Percentiles rank a stretch among this genome's conserved stretches.
Conservation (phyloP, 495 filamentous ascomycete species). For the Barbatosphaeria neglecta region DNA sequence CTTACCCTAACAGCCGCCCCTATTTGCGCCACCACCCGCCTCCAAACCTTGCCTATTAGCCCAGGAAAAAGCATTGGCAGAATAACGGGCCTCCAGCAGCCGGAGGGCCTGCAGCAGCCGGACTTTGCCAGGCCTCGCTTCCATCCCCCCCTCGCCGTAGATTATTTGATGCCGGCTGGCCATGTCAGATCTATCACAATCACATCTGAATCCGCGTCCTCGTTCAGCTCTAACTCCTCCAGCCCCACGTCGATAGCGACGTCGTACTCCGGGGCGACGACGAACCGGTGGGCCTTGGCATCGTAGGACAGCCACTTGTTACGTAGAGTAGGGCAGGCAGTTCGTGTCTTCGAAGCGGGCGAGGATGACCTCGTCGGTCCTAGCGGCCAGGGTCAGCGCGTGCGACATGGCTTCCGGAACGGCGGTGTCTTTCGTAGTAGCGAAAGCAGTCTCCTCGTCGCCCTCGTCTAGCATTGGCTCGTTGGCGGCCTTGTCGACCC, state of each 20-base stretch:
- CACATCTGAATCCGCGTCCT: neutral
- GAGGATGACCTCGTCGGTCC: constrained; percentile 40
- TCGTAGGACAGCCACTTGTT: constrained; percentile 26
- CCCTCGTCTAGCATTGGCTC: constrained; percentile 7
- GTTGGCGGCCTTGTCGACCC: constrained; percentile 12
- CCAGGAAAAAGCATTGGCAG: too few relatives aligned
- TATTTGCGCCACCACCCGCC: too few relatives aligned
- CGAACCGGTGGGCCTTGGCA: constrained; percentile 16
- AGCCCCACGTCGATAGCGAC: constrained; percentile 4
- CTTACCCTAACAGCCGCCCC: too few relatives aligned
- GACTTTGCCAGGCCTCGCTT: too few relatives aligned
- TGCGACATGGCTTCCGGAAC: neutral
- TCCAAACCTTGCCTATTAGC: too few relatives aligned
- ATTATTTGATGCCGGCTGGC: too few relatives aligned
- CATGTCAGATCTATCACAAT: neutral
- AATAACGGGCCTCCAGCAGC: too few relatives aligned
- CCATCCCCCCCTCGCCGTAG: too few relatives aligned
- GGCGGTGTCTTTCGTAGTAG: neutral
- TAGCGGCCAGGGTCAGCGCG: constrained; percentile 8
- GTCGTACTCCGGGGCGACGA: constrained; percentile 15
- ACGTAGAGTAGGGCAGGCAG: constrained; percentile 57
- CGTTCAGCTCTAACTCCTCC: neutral
- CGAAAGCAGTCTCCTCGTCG: constrained; percentile 8
- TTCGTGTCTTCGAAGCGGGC: constrained; percentile 51
- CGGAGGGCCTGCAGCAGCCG: too few relatives aligned